Percentiles rank a stretch among this genome's conserved stretches.
These are phyloP conservation scores for Aureobasidium vineae DNA, from an alignment of 2,329 filamentous ascomycete species.

Conservation along the genomic window DNA sequence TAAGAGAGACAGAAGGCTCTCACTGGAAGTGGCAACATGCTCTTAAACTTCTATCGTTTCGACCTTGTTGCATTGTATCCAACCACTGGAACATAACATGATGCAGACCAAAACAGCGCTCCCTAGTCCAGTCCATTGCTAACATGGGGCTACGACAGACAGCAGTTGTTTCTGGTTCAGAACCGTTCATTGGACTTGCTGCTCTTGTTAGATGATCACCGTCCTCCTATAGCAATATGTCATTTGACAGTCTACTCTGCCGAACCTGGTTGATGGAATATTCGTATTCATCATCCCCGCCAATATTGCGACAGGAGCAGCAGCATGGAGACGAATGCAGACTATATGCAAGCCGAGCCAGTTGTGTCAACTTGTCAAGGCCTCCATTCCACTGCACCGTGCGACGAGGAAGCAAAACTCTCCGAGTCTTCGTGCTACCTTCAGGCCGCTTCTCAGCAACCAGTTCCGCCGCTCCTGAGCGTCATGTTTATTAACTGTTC, in stretches of 20 bases:
- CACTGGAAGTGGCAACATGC: background rate
- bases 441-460: constrained; percentile 24
- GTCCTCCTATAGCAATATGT: background rate
- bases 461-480: background rate
- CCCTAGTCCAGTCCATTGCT: background rate
- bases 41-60: background rate
- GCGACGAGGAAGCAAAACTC: constrained; percentile 17
- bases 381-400: constrained; percentile 14
- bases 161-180: background rate
- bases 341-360: constrained; percentile 11
- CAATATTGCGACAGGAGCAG: background rate
- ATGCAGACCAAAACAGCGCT: background rate
- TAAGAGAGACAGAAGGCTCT: too few species aligned
- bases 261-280: background rate
- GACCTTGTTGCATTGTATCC: background rate
- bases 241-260: background rate
- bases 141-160: background rate
- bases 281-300: background rate
- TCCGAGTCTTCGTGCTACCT: constrained; percentile 20
- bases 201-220: background rate
- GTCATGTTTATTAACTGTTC: constrained; percentile 8
- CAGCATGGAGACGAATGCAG: background rate
- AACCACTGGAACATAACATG: background rate
- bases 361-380: constrained; percentile 19
- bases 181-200: background rate